A percentile compares a stretch with the other conserved stretches of the same genome.
phyloP scores from a whole-genome alignment of 2,329 filamentous ascomycete genomes.

The Arachnopeziza araneosa region DNA sequence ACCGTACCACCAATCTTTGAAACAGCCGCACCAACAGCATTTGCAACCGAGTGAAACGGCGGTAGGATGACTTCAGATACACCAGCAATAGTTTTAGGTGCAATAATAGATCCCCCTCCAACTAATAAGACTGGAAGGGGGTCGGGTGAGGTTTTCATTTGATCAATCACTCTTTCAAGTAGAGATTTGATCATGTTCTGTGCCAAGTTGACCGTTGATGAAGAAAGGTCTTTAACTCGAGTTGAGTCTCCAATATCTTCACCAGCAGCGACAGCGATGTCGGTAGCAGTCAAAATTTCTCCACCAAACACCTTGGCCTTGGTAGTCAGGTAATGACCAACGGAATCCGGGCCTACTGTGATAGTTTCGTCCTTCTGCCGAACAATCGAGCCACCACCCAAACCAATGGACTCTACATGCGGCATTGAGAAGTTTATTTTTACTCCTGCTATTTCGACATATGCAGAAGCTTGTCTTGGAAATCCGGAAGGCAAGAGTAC shows the following conservation, averaged over 20 bases:
- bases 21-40: constrained; percentile 52
- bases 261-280: constrained; percentile 38
- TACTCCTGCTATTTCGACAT: constrained; percentile 50
- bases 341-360: constrained; percentile 48
- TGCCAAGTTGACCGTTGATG: constrained; percentile 11
- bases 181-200: constrained; percentile 33
- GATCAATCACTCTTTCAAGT: constrained; percentile 47
- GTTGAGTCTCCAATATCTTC: constrained; percentile 13
- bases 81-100: constrained; percentile 38
- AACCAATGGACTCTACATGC: constrained; percentile 47
- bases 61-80: constrained; percentile 45
- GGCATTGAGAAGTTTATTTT: constrained; percentile 53
- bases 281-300: constrained; percentile 45
- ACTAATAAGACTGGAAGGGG: constrained; percentile 49
- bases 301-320: constrained; percentile 50
- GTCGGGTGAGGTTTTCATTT: constrained; percentile 49
- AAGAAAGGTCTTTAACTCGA: not conserved
- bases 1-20: constrained; percentile 24
- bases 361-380: constrained; percentile 18
- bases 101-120: constrained; percentile 49
- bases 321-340: constrained; percentile 44
- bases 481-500: constrained; percentile 51
- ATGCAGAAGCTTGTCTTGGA: constrained; percentile 51
- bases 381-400: constrained; percentile 49
- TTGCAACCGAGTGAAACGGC: constrained; percentile 47